These are phyloP conservation scores for Cercospora sojina DNA, from an alignment of 2,329 filamentous ascomycete species.

Conservation along the genomic window DNA sequence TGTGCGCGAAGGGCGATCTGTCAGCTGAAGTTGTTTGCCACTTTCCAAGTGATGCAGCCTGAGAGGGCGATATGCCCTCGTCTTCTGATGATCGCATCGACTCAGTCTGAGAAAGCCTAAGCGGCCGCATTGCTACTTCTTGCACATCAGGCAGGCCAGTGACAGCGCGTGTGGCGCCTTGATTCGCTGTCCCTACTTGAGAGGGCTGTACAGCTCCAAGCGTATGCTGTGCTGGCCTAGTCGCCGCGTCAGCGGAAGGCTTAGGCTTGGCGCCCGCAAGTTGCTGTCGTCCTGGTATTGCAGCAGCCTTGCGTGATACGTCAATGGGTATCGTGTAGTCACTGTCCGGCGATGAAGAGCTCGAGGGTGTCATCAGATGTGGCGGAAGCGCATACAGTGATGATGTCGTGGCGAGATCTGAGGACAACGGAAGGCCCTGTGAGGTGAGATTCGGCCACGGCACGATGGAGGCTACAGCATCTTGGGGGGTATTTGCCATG, in stretches of 20 bases:
- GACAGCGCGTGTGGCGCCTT: background rate
- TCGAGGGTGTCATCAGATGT: slow-evolving; percentile 13
- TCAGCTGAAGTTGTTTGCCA: background rate
- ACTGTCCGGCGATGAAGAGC: slow-evolving; percentile 6
- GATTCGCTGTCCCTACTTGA: background rate
- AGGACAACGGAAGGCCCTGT: background rate
- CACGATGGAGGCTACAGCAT: background rate
- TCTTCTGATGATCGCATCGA: background rate
- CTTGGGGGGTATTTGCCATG: background rate
- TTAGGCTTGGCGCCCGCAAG: background rate
- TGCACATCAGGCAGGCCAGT: background rate
- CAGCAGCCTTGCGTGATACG: background rate
- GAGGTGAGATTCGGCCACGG: background rate
- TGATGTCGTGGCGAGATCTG: background rate
- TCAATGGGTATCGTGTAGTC: background rate
- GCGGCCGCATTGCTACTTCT: background rate
- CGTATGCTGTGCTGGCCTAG: background rate
- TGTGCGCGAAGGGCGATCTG: background rate
- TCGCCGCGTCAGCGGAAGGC: background rate
- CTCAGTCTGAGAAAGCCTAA: background rate
- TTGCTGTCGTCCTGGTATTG: background rate
- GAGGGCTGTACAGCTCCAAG: background rate
- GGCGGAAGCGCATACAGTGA: slow-evolving; percentile 15
- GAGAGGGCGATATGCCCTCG: background rate
- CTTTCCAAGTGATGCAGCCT: background rate